Evolutionary conservation across 345 rosid species (phyloP).

Genomic region (Salix udensis): DNA sequence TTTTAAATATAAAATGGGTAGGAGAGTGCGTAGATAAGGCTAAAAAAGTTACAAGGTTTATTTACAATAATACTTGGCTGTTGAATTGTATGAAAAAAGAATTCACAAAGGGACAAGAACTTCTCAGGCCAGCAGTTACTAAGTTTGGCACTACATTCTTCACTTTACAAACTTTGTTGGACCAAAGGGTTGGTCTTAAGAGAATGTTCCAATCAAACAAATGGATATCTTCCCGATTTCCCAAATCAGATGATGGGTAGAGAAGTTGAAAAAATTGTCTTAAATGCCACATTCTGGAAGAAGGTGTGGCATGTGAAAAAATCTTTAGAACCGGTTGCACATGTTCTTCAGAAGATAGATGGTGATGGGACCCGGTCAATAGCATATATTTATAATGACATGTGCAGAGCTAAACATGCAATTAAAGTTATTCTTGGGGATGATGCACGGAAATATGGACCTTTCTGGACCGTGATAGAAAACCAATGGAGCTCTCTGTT

Average conservation of each 20-base stretch:
- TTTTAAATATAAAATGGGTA: slow-evolving; percentile 34
- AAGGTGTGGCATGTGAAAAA: slow-evolving; percentile 30
- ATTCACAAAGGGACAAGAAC: slow-evolving; percentile 41
- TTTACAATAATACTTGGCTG: slow-evolving; percentile 34
- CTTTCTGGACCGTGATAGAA: slow-evolving; percentile 79
- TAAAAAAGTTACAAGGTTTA: slow-evolving; percentile 34
- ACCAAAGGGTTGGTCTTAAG: slow-evolving; percentile 34
- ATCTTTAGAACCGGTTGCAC: slow-evolving; percentile 37
- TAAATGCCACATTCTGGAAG: slow-evolving; percentile 42
- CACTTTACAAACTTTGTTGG: slow-evolving; percentile 36
- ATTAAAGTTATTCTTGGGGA: slow-evolving; percentile 38
- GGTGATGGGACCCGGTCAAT: slow-evolving; percentile 30
- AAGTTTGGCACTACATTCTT: slow-evolving; percentile 34
- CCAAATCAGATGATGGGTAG: slow-evolving; percentile 43
- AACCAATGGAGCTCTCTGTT: slow-evolving; percentile 63
- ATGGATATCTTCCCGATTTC: slow-evolving; percentile 34
- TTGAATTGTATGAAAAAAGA: slow-evolving; percentile 41
- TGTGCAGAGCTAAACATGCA: slow-evolving; percentile 37
- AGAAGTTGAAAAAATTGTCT: slow-evolving; percentile 39
- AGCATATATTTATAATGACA: slow-evolving; percentile 36
- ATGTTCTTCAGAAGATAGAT: slow-evolving; percentile 36
- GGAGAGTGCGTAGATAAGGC: slow-evolving; percentile 35
- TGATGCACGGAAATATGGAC: slow-evolving; percentile 56
- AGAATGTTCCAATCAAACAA: slow-evolving; percentile 40
- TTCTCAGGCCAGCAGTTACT: slow-evolving; percentile 40